phyloP scores from a whole-genome alignment of 306 rosid species.

The Rosa multiflora region DNA sequence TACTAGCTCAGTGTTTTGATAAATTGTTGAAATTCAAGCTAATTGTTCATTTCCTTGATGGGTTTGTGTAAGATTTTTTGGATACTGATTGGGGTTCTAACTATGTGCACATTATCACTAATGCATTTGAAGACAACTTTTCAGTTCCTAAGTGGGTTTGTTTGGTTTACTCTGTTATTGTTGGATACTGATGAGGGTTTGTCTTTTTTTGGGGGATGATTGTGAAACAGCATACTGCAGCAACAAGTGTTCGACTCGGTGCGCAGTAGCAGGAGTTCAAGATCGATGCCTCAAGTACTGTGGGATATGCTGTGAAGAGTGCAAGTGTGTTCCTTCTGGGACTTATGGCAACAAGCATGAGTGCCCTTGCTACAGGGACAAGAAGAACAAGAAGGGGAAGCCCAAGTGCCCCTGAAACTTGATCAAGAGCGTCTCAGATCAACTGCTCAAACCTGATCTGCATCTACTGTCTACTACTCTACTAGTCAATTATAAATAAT shows the following conservation, averaged over 20 bases:
- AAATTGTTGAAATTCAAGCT: neutral
- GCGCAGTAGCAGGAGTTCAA: slow-evolving; percentile 49
- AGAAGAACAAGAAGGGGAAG: slow-evolving; percentile 51
- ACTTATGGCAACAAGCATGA: slow-evolving; percentile 78
- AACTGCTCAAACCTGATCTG: neutral
- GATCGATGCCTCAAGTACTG: slow-evolving; percentile 75
- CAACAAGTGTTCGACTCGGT: slow-evolving; percentile 51
- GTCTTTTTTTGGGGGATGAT: neutral
- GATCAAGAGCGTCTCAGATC: neutral
- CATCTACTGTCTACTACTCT: neutral
- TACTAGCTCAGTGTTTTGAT: neutral
- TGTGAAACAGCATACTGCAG: slow-evolving; percentile 33
- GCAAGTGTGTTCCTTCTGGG: slow-evolving; percentile 85
- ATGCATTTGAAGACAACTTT: neutral
- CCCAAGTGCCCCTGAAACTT: slow-evolving; percentile 68
- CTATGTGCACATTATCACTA: too few relatives aligned
- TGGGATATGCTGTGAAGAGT: slow-evolving; percentile 57
- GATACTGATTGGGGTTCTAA: too few relatives aligned
- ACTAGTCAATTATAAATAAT: neutral
- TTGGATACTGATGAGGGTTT: neutral
- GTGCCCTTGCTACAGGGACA: slow-evolving; percentile 79
- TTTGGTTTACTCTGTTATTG: neutral
- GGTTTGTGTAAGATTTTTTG: neutral
- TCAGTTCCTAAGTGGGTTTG: neutral
- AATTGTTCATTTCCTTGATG: neutral